Percentiles rank a stretch among this genome's conserved stretches.
Evolutionary conservation across 441 rosid species (phyloP).

Genomic region (Bruguiera hainesii): DNA sequence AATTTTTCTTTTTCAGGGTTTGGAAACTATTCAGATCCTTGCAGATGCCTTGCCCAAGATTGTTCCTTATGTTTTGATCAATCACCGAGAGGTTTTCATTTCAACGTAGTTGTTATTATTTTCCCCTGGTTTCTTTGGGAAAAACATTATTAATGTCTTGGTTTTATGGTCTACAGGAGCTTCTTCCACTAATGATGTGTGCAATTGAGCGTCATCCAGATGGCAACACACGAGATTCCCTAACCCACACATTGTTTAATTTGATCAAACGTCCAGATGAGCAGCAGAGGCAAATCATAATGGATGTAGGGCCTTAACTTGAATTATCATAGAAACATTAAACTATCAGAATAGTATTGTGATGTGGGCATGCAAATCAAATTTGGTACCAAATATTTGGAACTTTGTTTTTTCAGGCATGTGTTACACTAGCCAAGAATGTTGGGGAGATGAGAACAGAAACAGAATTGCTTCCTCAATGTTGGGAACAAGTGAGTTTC

Average conservation of each 20-base stretch:
- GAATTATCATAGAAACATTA: conserved; percentile 13
- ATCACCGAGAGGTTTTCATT: conserved; percentile 85
- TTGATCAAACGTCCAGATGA: conserved; percentile 98
- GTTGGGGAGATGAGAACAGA: conserved; percentile 99
- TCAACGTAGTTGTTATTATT: conserved; percentile 13
- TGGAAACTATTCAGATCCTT: conserved; percentile 88
- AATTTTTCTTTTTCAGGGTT: conserved; percentile 58
- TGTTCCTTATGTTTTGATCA: conserved; percentile 95
- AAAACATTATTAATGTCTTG: conserved; percentile 3
- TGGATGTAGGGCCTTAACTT: conserved; percentile 68
- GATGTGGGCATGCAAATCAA: conserved; percentile 18
- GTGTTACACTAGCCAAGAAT: conserved; percentile 86
- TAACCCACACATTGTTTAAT: conserved; percentile 92
- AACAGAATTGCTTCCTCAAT: conserved; percentile 96
- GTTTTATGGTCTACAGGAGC: conserved; percentile 54
- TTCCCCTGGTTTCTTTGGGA: not conserved
- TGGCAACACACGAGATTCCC: conserved; percentile 71
- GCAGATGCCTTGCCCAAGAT: conserved; percentile 97
- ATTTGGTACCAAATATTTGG: conserved; percentile 26
- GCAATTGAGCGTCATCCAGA: conserved; percentile 97
- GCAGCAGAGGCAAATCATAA: conserved; percentile 87
- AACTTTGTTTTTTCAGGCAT: conserved; percentile 57
- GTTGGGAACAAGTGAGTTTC: conserved; percentile 96
- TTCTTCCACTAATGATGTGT: conserved; percentile 99
- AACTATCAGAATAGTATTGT: conserved; percentile 21